Percentiles rank a stretch among this genome's conserved stretches.
Conservation (phyloP, 768 basidiomycete species). For the Lyophyllum decastes region DNA sequence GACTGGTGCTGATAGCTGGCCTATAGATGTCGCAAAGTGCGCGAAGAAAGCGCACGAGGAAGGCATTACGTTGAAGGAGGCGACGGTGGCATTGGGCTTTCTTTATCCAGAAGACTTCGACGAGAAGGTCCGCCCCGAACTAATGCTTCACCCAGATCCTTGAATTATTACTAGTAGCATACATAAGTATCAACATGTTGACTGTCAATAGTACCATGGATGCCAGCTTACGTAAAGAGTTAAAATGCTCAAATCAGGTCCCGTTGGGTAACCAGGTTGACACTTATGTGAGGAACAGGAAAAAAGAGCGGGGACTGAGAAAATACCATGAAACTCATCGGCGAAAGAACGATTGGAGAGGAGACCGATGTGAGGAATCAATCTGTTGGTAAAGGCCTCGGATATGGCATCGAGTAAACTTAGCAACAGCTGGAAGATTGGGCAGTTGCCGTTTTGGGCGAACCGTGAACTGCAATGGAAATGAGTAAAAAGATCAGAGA, state of each 20-base stretch:
- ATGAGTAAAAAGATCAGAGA: conserved; percentile 32
- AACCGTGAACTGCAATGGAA: conserved; percentile 31
- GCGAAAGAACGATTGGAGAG: conserved; percentile 20
- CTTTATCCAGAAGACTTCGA: conserved; percentile 92
- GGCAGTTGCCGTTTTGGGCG: conserved; percentile 26
- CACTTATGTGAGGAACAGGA: background rate
- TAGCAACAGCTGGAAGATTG: conserved; percentile 9
- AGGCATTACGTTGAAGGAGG: conserved; percentile 94
- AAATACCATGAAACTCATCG: conserved; percentile 20
- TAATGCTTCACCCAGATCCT: conserved; percentile 74
- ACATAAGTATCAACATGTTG: background rate
- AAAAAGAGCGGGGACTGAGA: conserved; percentile 12
- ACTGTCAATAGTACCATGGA: conserved; percentile 10
- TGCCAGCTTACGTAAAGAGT: conserved; percentile 15
- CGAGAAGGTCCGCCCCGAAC: conserved; percentile 86
- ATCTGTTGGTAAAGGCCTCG: conserved; percentile 1
- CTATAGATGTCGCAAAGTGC: conserved; percentile 90
- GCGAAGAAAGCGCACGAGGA: conserved; percentile 99
- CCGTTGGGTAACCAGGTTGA: background rate
- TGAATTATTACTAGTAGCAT: conserved; percentile 20
- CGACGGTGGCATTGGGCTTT: conserved; percentile 85
- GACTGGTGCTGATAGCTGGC: conserved; percentile 18
- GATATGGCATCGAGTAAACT: conserved; percentile 9
- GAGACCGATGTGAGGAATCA: background rate
- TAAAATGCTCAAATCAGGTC: conserved; percentile 4